Base-by-base conservation (phyloP, 139 green algal species). In the Chlorella vulgaris region DNA sequence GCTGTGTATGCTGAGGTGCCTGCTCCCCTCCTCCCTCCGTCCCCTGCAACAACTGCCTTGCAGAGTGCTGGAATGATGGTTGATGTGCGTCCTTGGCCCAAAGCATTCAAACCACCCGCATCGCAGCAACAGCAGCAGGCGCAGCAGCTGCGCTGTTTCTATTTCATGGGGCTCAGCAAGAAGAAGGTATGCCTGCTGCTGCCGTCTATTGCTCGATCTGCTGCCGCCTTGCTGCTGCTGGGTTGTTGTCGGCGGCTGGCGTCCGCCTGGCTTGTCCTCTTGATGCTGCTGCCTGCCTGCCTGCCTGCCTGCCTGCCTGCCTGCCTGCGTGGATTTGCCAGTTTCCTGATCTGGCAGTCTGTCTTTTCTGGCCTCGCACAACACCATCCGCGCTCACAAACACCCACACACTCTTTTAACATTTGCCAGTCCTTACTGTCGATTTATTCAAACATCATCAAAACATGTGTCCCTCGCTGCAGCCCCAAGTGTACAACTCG, bases 91-190 rank as follows among this genome's bases (percentile, higher is more conserved):
- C 93, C 93, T 1, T 91, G 91, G 81, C 87, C 92, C 36, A 86
- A 90, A 19, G 87, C 92, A 19, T 83, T 92, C 50, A 28, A 53
- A 43, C 75, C 35, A 15, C 75, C 80, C 2, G 29, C 69, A 26
- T 24, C 55, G 13, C 29, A 40, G 26, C 50, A 79, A 47, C 50
- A 61, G 40, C 29, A 42, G 60, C 58, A 70, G 58, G 28, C 36
- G 40, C 43, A 69, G 62, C 68, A 70, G 38, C 29, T 29, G 7
- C 51, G 26, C 60, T 88, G 84, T 74, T 86, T 83, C 33, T 97
- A 93, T 78, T 96, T 90, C 74, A 90, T 97, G 78, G 93, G 91
- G 2, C 78, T 96, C 3, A 86, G 88, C 63, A 92, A 93, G 81
- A 90, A 91, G 47, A 87, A 88, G 35, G 76, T 69, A 8, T 80